Base-by-base conservation (phyloP, 768 basidiomycete species). In the Cubamyces lactineus region DNA sequence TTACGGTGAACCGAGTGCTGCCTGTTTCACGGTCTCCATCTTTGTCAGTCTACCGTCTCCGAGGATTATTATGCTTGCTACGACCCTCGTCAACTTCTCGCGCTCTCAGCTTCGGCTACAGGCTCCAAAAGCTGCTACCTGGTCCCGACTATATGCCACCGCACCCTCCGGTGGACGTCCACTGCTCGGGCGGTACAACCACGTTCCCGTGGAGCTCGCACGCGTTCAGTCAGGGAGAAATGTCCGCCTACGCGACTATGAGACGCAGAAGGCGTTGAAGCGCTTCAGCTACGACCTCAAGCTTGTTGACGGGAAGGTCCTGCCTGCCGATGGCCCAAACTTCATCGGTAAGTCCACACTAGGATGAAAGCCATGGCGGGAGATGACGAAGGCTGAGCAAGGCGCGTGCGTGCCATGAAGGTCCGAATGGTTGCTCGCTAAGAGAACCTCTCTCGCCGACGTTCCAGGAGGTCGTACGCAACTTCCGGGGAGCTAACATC, bases 391-490 rank as follows among this genome's bases (percentile, higher is more conserved):
- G 2, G 47, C 47, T 49, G 47, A 49, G 47, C 45, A 49, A 49
- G 47, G 47, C 47, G 23, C 47, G 47, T 24, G 23, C 23, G 45
- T 26, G 47, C 16, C 12, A 26, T 28, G 24, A 28, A 56, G 54
- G 54, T 45, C 54, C 54, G 24, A 56, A 56, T 15, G 54, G 54
- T 6, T 56, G 54, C 54, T 43, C 54, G n/a, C 54, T 46, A 21
- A 45, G 54, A 34, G 42, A 42, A 17, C 54, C 54, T 23, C 24
- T 45, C 5, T 56, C 42, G 34, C 43, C 54, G 5, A 56, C 54
- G 19, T 56, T 56, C 43, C 54, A 56, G 54, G 54, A 56, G 54
- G 54, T 56, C 54, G 54, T 56, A 24, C 41, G 54, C 23, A 56
- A 56, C 23, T 56, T 56, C 42, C 23, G 54, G 1, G 43, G 43